Percentiles rank a stretch among this genome's conserved stretches.
These are phyloP conservation scores for Euphrasia arctica DNA, from an alignment of 305 asterid genomes.

Conservation along the genomic window DNA sequence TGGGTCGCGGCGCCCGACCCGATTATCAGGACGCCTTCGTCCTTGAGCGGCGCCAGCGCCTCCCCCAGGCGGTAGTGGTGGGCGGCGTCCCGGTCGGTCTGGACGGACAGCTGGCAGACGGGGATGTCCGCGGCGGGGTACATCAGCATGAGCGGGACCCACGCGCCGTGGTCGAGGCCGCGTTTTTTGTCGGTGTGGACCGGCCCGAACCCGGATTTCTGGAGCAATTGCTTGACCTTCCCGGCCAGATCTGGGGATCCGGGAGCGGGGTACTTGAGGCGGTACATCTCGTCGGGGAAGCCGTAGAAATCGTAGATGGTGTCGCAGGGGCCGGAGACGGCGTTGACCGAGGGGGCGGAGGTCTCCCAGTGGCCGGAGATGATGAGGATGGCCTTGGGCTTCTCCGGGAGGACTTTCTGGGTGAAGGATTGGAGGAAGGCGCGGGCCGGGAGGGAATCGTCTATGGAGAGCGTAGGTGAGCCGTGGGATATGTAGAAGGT, in stretches of 20 bases:
- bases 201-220: constrained; percentile 42
- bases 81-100: constrained; percentile 51
- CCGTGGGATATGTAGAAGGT: constrained; percentile 73
- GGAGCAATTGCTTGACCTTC: constrained; percentile 44
- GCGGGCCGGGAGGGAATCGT: constrained; percentile 70
- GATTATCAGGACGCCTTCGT: constrained; percentile 66
- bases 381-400: constrained; percentile 55
- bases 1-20: constrained; percentile 87
- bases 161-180: constrained; percentile 89
- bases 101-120: constrained; percentile 83
- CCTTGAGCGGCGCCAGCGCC: constrained; percentile 57
- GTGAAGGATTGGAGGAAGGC: constrained; percentile 54
- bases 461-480: constrained; percentile 67
- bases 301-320: constrained; percentile 79
- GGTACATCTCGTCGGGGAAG: constrained; percentile 66
- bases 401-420: constrained; percentile 36
- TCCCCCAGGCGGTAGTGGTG: constrained; percentile 66
- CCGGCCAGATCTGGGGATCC: constrained; percentile 67
- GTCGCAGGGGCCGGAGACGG: constrained; percentile 45
- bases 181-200: constrained; percentile 58
- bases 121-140: constrained; percentile 81
- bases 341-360: constrained; percentile 58
- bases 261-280: constrained; percentile 78
- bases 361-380: constrained; percentile 91
- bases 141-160: constrained; percentile 92